phyloP scores from a whole-genome alignment of 148 eudicot species.

The Camellia japonica region DNA sequence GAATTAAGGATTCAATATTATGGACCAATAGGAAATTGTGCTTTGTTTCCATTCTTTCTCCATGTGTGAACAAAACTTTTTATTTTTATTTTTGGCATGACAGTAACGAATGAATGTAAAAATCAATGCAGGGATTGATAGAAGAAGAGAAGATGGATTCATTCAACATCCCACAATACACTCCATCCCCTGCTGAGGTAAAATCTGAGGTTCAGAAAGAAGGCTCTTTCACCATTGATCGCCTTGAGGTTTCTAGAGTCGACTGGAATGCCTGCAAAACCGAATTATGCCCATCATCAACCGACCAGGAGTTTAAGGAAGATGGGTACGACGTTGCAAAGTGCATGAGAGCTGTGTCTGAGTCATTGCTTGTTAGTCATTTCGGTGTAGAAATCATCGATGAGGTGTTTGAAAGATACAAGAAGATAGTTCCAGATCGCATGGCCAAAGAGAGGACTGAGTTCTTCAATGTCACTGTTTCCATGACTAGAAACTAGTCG shows the following conservation, averaged over 20 bases:
- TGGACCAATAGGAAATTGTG: no score
- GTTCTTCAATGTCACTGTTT: conserved; percentile 42
- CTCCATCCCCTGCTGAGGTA: conserved; percentile 50
- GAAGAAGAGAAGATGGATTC: conserved; percentile 45
- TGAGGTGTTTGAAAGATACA: conserved; percentile 34
- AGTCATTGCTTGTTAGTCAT: conserved; percentile 44
- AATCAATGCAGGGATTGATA: conserved; percentile 42
- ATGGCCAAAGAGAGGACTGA: conserved; percentile 38
- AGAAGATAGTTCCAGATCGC: conserved; percentile 9
- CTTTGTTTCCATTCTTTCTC: no score
- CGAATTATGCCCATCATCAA: background rate
- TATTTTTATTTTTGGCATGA: no score
- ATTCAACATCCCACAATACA: conserved; percentile 48
- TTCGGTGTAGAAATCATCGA: conserved; percentile 46
- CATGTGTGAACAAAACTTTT: no score
- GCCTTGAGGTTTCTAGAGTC: conserved; percentile 29
- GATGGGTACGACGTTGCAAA: conserved; percentile 21
- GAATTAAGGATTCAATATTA: no score
- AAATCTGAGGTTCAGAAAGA: conserved; percentile 29
- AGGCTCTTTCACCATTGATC: conserved; percentile 40
- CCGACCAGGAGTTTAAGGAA: background rate
- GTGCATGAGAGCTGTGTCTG: conserved; percentile 51
- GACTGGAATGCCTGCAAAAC: conserved; percentile 30
- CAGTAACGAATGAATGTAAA: no score
- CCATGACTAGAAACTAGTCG: conserved; percentile 26